These are phyloP conservation scores for Pseudonectria foliicola DNA, from an alignment of 2,329 filamentous ascomycete species.

Conservation along the genomic window DNA sequence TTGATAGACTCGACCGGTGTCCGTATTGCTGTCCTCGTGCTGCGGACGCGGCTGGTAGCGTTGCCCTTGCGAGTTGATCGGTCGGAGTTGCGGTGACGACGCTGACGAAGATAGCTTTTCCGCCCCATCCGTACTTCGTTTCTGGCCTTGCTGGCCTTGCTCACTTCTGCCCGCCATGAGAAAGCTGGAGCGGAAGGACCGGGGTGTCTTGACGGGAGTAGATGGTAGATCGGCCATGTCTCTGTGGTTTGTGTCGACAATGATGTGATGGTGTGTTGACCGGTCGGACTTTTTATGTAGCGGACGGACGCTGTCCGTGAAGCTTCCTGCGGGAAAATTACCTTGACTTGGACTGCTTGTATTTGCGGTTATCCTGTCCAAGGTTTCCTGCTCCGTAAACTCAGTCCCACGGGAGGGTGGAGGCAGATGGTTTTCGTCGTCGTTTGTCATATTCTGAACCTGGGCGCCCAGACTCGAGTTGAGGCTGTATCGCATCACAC, in stretches of 20 bases:
- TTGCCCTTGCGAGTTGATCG: slow-evolving; percentile 31
- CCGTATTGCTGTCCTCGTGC: slow-evolving; percentile 16
- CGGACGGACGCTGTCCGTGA: slow-evolving; percentile 73
- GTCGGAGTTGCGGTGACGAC: slow-evolving; percentile 61
- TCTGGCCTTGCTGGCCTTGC: slow-evolving; percentile 37
- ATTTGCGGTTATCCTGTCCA: slow-evolving; percentile 65
- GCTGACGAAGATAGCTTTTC: slow-evolving; percentile 79
- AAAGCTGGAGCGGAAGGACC: slow-evolving; percentile 72
- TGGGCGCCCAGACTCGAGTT: slow-evolving; percentile 41
- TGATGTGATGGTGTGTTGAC: slow-evolving; percentile 36
- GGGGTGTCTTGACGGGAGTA: slow-evolving; percentile 61
- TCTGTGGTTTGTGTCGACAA: slow-evolving; percentile 53
- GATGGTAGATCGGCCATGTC: slow-evolving; percentile 40
- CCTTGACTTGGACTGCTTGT: slow-evolving; percentile 60
- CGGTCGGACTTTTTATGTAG: slow-evolving; percentile 46
- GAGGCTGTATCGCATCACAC: slow-evolving; percentile 46
- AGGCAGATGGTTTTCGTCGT: slow-evolving; percentile 46
- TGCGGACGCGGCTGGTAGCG: slow-evolving; percentile 14
- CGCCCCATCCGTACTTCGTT: slow-evolving; percentile 57
- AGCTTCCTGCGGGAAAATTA: slow-evolving; percentile 50
- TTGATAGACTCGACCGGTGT: slow-evolving; percentile 66
- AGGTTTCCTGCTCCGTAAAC: slow-evolving; percentile 65
- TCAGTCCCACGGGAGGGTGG: slow-evolving; percentile 75
- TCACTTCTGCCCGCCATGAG: slow-evolving; percentile 54
- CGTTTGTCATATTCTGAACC: slow-evolving; percentile 19